phyloP scores from a whole-genome alignment of 1,284 basidiomycete species.

The Puccinia hordei region DNA sequence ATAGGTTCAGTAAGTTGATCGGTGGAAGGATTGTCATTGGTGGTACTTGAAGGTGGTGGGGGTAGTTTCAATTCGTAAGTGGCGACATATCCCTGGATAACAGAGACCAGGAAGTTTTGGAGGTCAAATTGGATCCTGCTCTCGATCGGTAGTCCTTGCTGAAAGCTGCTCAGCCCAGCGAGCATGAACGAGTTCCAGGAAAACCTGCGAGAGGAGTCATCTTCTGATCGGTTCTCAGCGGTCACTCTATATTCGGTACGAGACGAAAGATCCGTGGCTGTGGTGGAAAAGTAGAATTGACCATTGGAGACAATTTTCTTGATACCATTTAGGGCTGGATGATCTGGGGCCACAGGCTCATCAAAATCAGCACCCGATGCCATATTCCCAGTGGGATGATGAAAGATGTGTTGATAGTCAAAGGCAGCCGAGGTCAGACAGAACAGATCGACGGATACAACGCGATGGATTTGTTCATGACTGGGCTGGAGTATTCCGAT shows the following conservation, averaged over 20 bases:
- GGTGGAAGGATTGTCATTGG: slow-evolving; percentile 65
- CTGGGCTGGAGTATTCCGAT: slow-evolving; percentile 63
- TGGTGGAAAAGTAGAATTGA: slow-evolving; percentile 88
- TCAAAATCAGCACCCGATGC: slow-evolving; percentile 50
- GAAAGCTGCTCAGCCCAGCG: slow-evolving; percentile 59
- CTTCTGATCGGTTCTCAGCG: slow-evolving; percentile 61
- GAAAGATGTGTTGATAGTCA: slow-evolving; percentile 57
- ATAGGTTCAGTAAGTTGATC: slow-evolving; percentile 60
- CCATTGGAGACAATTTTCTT: slow-evolving; percentile 88
- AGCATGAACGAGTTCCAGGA: slow-evolving; percentile 68
- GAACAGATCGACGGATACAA: slow-evolving; percentile 62
- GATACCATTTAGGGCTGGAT: slow-evolving; percentile 72
- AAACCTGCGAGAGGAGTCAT: slow-evolving; percentile 53
- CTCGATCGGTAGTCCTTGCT: slow-evolving; percentile 60
- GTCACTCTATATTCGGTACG: slow-evolving; percentile 71
- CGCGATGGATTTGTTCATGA: slow-evolving; percentile 59
- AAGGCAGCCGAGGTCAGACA: slow-evolving; percentile 61
- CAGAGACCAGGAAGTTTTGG: slow-evolving; percentile 65
- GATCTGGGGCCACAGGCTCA: slow-evolving; percentile 68
- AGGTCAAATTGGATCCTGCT: slow-evolving; percentile 58
- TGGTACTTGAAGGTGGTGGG: slow-evolving; percentile 66
- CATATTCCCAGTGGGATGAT: slow-evolving; percentile 37
- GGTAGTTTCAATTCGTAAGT: slow-evolving; percentile 70
- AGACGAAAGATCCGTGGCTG: slow-evolving; percentile 82
- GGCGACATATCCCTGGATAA: slow-evolving; percentile 89